These are phyloP conservation scores for Salvia splendens DNA, from an alignment of 257 asterid genomes.

Conservation along the genomic window DNA sequence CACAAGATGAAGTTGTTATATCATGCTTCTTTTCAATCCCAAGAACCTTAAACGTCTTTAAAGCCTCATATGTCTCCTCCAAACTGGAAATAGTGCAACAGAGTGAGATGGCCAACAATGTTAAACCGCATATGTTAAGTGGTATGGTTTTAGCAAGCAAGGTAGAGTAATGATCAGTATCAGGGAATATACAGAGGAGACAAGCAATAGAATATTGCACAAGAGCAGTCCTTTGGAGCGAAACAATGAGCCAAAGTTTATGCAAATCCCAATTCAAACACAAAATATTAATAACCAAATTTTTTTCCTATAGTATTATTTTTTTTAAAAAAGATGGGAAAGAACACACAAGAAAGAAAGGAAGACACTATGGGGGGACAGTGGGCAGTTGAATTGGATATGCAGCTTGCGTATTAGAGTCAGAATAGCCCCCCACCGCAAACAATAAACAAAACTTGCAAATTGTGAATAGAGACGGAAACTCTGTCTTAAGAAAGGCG, in stretches of 20 bases:
- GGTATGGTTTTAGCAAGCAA: conserved; percentile 7
- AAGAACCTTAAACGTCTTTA: conserved; percentile 80
- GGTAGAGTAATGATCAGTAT: neutral
- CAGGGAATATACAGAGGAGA: neutral
- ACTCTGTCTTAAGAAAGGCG: neutral
- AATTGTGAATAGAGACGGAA: neutral
- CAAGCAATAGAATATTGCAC: conserved; percentile 13
- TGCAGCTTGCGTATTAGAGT: neutral
- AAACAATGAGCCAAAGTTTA: neutral
- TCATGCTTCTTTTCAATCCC: conserved; percentile 64
- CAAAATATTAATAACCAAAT: neutral
- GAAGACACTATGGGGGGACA: neutral
- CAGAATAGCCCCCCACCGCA: neutral
- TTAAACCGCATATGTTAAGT: conserved; percentile 10
- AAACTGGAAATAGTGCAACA: conserved; percentile 48
- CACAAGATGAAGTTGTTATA: conserved; percentile 55
- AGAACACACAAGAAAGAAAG: neutral
- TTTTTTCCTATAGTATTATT: neutral
- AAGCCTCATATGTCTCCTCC: conserved; percentile 81
- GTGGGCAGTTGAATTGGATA: neutral
- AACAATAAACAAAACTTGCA: neutral
- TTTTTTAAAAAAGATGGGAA: neutral
- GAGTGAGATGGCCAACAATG: conserved; percentile 29
- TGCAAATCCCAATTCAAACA: conserved; percentile 5
- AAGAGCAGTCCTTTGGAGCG: conserved; percentile 10